Evolutionary conservation across 176 grass and related monocot genomes (phyloP).

Genomic region (Phoenix dactylifera): DNA sequence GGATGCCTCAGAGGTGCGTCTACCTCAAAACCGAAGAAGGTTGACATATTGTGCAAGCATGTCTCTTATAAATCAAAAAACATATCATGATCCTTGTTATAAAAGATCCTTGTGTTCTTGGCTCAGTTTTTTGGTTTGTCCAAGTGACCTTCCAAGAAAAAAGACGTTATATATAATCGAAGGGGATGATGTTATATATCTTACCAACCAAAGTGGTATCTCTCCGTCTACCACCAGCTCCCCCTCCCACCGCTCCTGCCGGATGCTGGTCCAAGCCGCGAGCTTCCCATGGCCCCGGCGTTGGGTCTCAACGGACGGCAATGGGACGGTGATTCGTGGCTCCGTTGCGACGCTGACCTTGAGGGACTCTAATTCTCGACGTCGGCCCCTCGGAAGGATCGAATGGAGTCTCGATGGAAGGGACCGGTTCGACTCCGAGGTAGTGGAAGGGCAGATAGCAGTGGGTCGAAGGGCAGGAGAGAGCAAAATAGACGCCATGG

Average conservation of each 20-base stretch:
- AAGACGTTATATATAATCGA: not conserved
- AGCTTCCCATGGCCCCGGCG: conserved; percentile 26
- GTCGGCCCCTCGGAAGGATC: no score
- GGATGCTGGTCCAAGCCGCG: conserved; percentile 78
- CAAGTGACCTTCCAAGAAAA: no score
- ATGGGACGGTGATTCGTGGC: conserved; percentile 4
- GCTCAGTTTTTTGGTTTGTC: no score
- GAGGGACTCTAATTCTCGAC: not conserved
- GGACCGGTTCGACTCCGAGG: no score
- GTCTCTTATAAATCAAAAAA: no score
- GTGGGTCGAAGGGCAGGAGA: not conserved
- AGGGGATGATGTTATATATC: conserved; percentile 9
- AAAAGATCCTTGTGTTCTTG: no score
- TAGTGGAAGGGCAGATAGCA: not conserved
- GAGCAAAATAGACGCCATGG: conserved; percentile 28
- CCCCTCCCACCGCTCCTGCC: conserved; percentile 87
- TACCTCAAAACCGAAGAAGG: no score
- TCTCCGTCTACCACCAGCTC: conserved; percentile 50
- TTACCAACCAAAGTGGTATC: conserved; percentile 86
- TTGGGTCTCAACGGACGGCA: conserved; percentile 7
- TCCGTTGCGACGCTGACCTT: conserved; percentile 16
- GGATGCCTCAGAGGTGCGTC: no score
- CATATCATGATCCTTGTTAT: no score
- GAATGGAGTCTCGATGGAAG: no score
- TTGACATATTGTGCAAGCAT: no score